Percentiles rank a stretch among this genome's conserved stretches.
Evolutionary conservation across 202 grass and related monocot genomes (phyloP).

Genomic region (Alloteropsis angusta): DNA sequence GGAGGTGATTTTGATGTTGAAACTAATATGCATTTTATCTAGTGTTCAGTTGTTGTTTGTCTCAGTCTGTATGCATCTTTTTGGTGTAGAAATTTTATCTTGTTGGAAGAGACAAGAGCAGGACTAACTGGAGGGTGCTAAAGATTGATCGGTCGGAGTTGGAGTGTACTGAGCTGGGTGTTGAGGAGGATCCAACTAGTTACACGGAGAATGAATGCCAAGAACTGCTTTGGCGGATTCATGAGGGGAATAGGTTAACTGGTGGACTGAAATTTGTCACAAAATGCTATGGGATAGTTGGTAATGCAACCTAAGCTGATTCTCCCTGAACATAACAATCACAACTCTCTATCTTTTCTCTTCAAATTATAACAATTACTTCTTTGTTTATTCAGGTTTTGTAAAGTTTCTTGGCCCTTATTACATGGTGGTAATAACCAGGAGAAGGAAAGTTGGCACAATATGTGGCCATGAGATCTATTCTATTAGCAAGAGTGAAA

Average conservation of each 20-base stretch:
- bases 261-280: slow-evolving; percentile 87
- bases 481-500: slow-evolving; percentile 67
- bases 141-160: slow-evolving; percentile 70
- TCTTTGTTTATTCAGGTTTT: slow-evolving; percentile 67
- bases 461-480: slow-evolving; percentile 84
- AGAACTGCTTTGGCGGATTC: slow-evolving; percentile 65
- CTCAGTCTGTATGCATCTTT: background rate
- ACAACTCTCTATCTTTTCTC: background rate
- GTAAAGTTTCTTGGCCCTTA: slow-evolving; percentile 92
- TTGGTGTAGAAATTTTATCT: slow-evolving; percentile 89
- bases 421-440: slow-evolving; percentile 95
- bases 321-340: background rate
- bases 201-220: slow-evolving; percentile 64
- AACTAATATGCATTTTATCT: background rate
- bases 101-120: slow-evolving; percentile 73
- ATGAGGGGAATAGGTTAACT: slow-evolving; percentile 74
- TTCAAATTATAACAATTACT: slow-evolving; percentile 28
- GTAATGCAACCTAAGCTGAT: slow-evolving; percentile 40
- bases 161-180: slow-evolving; percentile 53
- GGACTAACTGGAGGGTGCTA: slow-evolving; percentile 69
- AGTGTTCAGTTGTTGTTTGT: background rate
- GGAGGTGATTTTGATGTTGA: background rate
- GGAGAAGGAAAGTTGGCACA: slow-evolving; percentile 82
- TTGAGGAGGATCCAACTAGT: slow-evolving; percentile 71
- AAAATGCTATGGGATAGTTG: slow-evolving; percentile 93